These are phyloP conservation scores for Pseudohalonectria lignicola DNA, from an alignment of 2,329 filamentous ascomycete species.

Conservation along the genomic window DNA sequence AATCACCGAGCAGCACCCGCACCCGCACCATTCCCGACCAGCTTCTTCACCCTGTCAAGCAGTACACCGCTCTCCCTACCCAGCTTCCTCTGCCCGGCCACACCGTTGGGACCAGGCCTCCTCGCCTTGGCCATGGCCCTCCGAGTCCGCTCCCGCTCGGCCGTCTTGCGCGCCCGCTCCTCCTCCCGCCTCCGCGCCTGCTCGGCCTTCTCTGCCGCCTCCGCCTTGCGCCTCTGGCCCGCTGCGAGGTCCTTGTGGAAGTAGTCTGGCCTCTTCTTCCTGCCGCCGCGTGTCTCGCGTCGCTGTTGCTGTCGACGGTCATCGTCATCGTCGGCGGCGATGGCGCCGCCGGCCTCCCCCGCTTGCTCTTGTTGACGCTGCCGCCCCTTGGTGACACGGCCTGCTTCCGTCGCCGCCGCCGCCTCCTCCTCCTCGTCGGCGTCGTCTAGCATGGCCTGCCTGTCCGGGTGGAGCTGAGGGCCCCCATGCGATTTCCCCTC, in stretches of 20 bases:
- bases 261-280: conserved; percentile 36
- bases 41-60: conserved; percentile 64
- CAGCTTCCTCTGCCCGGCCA: conserved; percentile 60
- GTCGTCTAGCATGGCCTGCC: conserved; percentile 26
- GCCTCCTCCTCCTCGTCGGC: conserved; percentile 8
- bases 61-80: conserved; percentile 71
- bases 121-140: conserved; percentile 64
- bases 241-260: conserved; percentile 52
- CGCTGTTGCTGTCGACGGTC: conserved; percentile 3
- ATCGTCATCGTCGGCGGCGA: conserved; percentile 3
- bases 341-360: too few species aligned
- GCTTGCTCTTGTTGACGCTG: too few species aligned
- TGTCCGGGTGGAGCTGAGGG: conserved; percentile 25
- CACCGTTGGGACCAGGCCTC: conserved; percentile 50
- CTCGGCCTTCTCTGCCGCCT: conserved; percentile 24
- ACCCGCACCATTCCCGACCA: conserved; percentile 42
- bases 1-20: too few species aligned
- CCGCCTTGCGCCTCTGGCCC: conserved; percentile 27
- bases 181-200: conserved; percentile 29
- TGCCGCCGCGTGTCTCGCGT: conserved; percentile 12
- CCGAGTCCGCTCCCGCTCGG: conserved; percentile 53
- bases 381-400: too few species aligned
- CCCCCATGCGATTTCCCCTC: neutral
- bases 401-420: too few species aligned
- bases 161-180: conserved; percentile 50